phyloP scores from a whole-genome alignment of 2,329 filamentous ascomycete genomes.

The Hirsutella minnesotensis region DNA sequence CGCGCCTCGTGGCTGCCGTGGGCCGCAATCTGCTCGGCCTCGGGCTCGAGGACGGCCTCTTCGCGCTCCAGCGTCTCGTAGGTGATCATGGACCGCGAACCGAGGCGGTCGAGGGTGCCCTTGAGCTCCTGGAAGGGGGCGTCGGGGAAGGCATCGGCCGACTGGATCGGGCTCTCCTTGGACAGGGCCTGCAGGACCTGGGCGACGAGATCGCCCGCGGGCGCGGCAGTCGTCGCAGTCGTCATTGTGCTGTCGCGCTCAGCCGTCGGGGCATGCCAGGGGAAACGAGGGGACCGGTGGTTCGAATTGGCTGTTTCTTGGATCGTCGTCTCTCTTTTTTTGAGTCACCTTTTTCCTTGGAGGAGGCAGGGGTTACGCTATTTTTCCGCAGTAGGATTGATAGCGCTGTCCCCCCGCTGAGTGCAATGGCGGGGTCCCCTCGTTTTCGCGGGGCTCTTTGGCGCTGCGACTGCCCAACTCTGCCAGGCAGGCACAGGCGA shows the following conservation, averaged over 20 bases:
- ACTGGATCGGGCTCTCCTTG: slow-evolving; percentile 52
- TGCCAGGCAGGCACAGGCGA: not conserved
- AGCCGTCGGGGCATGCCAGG: not conserved
- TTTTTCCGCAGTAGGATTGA: not conserved
- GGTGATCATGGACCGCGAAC: slow-evolving; percentile 72
- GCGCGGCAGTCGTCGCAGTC: slow-evolving; percentile 21
- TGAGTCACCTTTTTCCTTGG: not conserved
- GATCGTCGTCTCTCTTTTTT: not conserved
- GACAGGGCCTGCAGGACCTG: slow-evolving; percentile 56
- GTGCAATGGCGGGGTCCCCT: not conserved
- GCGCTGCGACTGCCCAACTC: not conserved
- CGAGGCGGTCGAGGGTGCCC: slow-evolving; percentile 75
- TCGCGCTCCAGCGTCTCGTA: slow-evolving; percentile 79
- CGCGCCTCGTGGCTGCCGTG: slow-evolving; percentile 75
- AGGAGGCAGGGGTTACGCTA: not conserved
- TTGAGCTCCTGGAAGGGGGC: slow-evolving; percentile 61
- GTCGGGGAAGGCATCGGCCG: slow-evolving; percentile 57
- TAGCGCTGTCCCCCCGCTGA: not conserved
- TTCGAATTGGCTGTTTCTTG: not conserved
- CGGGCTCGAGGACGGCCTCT: slow-evolving; percentile 61
- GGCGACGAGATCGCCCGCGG: slow-evolving; percentile 45
- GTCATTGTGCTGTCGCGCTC: slow-evolving; percentile 24
- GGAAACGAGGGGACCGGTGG: not conserved
- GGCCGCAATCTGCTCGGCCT: slow-evolving; percentile 59
- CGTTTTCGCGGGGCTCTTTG: too few species aligned